Base-by-base conservation (phyloP, 1,284 basidiomycete genomes). In the Trichosporon asahii region DNA sequence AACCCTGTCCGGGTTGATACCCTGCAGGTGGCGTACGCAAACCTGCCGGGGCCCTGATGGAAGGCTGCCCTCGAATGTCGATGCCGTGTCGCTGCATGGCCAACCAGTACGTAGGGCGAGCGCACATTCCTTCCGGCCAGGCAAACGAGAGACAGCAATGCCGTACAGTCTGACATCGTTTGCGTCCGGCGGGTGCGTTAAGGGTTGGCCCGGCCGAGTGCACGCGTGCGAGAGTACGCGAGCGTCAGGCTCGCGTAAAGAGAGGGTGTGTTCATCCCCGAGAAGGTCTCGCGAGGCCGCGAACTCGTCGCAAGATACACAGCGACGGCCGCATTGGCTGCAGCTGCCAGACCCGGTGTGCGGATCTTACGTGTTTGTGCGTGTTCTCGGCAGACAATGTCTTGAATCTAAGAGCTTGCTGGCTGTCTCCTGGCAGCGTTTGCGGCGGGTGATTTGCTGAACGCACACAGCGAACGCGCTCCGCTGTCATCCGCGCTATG, bases 351-450 rank as follows among this genome's bases (percentile, higher is more conserved):
- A 33, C 21, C 46, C 18, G 46, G 21, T 8, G n/a, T 49, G 21
- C 12, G 40, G 15, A 5, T 12, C 18, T 53, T 53, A 53, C 49
- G 49, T 53, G 49, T 53, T 53, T 9, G 23, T 53, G 49, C 21
- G 49, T 53, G 23, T 53, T 53, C 23, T 53, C 49, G 49, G 49
- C 49, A 53, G 21, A 1, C 21, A 21, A 25, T 53, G 49, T 53
- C 49, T 53, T 21, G 25, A 53, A 53, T 53, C 49, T 53, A 53
- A 53, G 49, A 53, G 49, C 21, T 53, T 53, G 49, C 49, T 53
- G 21, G 21, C 11, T 25, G 11, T 53, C 7, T 23, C 21, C 49
- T 53, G 49, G 40, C 21, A 25, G 23, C 49, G n/a, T 25, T n/a
- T 3, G 21, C 23, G 23, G 49, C 49, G 49, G 49, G 49, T 53